A percentile compares a stretch with the other conserved stretches of the same genome.
Evolutionary conservation across 805 yeast genomes (phyloP).

Genomic region (Barnettozyma sucrosica): DNA sequence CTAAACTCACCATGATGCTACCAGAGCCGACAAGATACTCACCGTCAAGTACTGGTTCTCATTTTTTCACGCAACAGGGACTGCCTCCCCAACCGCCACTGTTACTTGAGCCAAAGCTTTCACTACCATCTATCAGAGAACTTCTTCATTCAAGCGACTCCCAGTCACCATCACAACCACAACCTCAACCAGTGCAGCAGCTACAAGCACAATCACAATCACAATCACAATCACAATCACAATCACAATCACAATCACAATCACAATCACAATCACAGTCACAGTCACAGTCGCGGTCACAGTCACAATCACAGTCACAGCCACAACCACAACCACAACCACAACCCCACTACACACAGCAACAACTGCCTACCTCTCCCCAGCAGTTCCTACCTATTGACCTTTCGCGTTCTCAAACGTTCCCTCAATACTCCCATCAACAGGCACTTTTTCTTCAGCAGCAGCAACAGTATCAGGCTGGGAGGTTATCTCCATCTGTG

Average conservation of each 20-base stretch:
- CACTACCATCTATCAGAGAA: slow-evolving; percentile 6
- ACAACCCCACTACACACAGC: no score
- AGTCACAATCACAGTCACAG: slow-evolving; percentile 11
- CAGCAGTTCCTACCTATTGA: neutral
- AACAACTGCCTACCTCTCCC: neutral
- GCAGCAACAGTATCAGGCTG: neutral
- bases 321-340: slow-evolving; percentile 9
- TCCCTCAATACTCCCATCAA: neutral
- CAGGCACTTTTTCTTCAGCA: neutral
- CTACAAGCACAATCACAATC: slow-evolving; percentile 14
- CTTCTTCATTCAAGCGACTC: neutral
- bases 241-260: slow-evolving; percentile 14
- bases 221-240: slow-evolving; percentile 16
- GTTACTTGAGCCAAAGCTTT: slow-evolving; percentile 1
- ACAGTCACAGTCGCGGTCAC: slow-evolving; percentile 12
- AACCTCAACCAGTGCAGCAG: neutral
- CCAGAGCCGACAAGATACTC: slow-evolving; percentile 20
- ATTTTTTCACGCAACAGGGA: neutral
- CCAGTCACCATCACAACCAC: neutral
- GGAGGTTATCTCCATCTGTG: neutral
- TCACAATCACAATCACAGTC: slow-evolving; percentile 14
- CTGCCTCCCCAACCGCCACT: neutral
- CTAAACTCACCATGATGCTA: slow-evolving; percentile 16
- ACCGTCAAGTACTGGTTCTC: slow-evolving; percentile 3
- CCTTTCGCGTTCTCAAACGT: neutral